Evolutionary conservation across 1,139 yeast species (phyloP), one percentile per base, ranked within the genome.

Genomic region (Lodderomyces oxycetoniae): DNA sequence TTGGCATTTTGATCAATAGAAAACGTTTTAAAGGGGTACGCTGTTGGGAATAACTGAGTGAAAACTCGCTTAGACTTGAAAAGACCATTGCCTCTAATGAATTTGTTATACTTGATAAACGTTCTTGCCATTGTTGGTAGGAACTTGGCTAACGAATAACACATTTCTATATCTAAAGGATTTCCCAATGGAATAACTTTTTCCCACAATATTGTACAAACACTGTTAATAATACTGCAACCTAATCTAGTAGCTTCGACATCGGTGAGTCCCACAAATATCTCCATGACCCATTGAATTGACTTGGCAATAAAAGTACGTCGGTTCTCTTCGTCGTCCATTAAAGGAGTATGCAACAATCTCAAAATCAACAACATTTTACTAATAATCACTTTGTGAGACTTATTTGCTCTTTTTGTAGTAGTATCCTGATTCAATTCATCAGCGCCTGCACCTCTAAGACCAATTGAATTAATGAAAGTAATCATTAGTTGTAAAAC

Each of bases 1-100:
- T 77, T 76, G 16, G 85, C 85, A 33, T 79, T 67, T 0, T 94
- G 80, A 51, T 86, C 95, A 47, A 84, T 72, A 1, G 91, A 78
- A 28, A 70, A 53, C 28, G 78, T 79, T 35, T 61, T 61, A 50
- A 82, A 80, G 13, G 95, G 95, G 49, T 72, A 75, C 11, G 61
- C 59, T 13, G 69, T 67, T 4, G 94, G 95, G 62, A 86, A 87
- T 24, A 87, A 57, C 25, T 65, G 64, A 0, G 86, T 77, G 48
- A 77, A 82, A 0, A 76, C 68, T 59, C 86, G 74, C 53, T 73
- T 79, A 19, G 79, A 71, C 37, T 69, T 72, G 56, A 76, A 77
- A 34, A 64, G 61, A 4, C 70, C 74, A 34, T 67, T 66, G 12
- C 67, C 67, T 48, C 76, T 64, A 30, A 81, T 71, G 47, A 63